A percentile compares a stretch with the other conserved stretches of the same genome.
phyloP scores from a whole-genome alignment of 805 yeast species.

The Candida tammaniensis region DNA sequence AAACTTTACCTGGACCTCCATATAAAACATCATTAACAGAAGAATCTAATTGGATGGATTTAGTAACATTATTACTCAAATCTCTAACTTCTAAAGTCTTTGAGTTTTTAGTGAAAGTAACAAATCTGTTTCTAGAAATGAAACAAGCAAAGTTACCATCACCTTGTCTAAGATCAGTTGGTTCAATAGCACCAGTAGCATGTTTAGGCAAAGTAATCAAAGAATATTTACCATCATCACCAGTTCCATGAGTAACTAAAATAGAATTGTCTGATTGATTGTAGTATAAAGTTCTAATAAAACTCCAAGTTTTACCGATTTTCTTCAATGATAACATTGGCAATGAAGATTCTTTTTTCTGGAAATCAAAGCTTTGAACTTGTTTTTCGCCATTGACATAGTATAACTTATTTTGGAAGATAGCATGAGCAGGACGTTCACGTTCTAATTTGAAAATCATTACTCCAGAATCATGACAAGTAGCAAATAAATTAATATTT shows the following conservation, averaged over 20 bases:
- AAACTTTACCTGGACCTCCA: slow-evolving; percentile 81
- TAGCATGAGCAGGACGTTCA: slow-evolving; percentile 89
- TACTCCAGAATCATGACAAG: slow-evolving; percentile 96
- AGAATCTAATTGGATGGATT: slow-evolving; percentile 67
- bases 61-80: slow-evolving; percentile 76
- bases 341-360: slow-evolving; percentile 58
- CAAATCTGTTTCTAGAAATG: slow-evolving; percentile 93
- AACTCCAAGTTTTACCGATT: slow-evolving; percentile 82
- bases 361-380: slow-evolving; percentile 75
- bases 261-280: slow-evolving; percentile 91
- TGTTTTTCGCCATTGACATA: slow-evolving; percentile 84
- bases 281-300: slow-evolving; percentile 79
- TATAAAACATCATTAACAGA: slow-evolving; percentile 68
- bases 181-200: slow-evolving; percentile 91
- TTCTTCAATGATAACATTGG: slow-evolving; percentile 84
- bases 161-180: slow-evolving; percentile 75
- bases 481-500: slow-evolving; percentile 84
- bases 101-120: slow-evolving; percentile 63
- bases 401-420: slow-evolving; percentile 68
- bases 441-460: slow-evolving; percentile 97
- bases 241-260: slow-evolving; percentile 75
- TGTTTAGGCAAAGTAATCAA: slow-evolving; percentile 78
- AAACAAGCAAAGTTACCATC: slow-evolving; percentile 83
- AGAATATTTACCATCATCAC: slow-evolving; percentile 65
- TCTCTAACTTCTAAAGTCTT: slow-evolving; percentile 81